These are phyloP conservation scores for Chernovozyma sophiae-reginae DNA, from an alignment of 1,139 yeast species.

Conservation along the genomic window DNA sequence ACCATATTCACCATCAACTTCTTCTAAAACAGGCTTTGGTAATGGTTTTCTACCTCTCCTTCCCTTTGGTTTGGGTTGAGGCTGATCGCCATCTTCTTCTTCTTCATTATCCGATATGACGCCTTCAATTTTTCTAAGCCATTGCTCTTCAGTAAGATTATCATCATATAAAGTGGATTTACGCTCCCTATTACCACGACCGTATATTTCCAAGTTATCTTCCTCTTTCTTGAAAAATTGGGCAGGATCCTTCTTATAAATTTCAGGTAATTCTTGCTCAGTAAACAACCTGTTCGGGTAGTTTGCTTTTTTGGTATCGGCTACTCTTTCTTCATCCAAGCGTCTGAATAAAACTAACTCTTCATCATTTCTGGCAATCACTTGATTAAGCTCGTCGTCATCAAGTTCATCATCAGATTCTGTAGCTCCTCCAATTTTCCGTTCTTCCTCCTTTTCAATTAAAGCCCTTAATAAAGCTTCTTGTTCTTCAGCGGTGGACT, in stretches of 20 bases:
- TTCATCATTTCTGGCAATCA: conserved; percentile 62
- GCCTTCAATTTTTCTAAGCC: conserved; percentile 62
- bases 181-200: conserved; percentile 65
- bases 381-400: conserved; percentile 68
- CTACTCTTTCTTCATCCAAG: conserved; percentile 53
- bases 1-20: background rate
- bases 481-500: conserved; percentile 79
- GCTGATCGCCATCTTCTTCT: conserved; percentile 17
- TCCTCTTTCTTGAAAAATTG: conserved; percentile 45
- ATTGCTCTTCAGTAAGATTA: conserved; percentile 71
- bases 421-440: conserved; percentile 39
- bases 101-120: conserved; percentile 34
- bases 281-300: conserved; percentile 52
- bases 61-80: conserved; percentile 17
- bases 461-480: conserved; percentile 70
- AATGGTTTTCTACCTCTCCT: conserved; percentile 24
- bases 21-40: conserved; percentile 1
- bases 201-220: conserved; percentile 39
- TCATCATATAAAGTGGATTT: conserved; percentile 61
- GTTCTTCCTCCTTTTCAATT: conserved; percentile 65
- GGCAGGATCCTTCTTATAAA: conserved; percentile 52
- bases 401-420: conserved; percentile 55
- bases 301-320: conserved; percentile 36
- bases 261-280: conserved; percentile 62
- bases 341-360: conserved; percentile 53